A percentile compares a stretch with the other conserved stretches of the same genome.
phyloP scores from a whole-genome alignment of 192 early-diverging fungal species.

The Spizellomyces punctatus region DNA sequence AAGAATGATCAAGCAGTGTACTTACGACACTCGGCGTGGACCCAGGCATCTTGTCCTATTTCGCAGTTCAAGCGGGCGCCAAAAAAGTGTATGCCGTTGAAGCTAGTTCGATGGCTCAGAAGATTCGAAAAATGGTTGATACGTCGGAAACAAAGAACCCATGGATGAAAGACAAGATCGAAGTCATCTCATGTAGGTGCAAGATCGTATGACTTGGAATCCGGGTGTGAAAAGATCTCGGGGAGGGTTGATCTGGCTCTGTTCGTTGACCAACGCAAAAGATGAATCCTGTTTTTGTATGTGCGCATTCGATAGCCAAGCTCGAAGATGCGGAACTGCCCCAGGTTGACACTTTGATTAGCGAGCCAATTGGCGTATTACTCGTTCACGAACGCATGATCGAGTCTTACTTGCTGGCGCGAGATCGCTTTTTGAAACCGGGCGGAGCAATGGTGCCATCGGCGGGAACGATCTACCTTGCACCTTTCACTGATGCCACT shows the following conservation, averaged over 20 bases:
- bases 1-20: background rate
- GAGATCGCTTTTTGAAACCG: constrained; percentile 90
- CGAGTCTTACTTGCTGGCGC: constrained; percentile 82
- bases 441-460: constrained; percentile 92
- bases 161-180: constrained; percentile 77
- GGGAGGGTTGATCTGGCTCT: background rate
- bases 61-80: constrained; percentile 94
- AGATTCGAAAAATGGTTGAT: constrained; percentile 81
- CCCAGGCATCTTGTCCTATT: constrained; percentile 88
- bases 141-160: constrained; percentile 59
- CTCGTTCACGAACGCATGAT: constrained; percentile 98
- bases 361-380: constrained; percentile 96
- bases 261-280: constrained; percentile 19
- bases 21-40: background rate
- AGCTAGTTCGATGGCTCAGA: constrained; percentile 91
- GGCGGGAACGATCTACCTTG: constrained; percentile 85
- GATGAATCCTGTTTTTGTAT: background rate
- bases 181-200: constrained; percentile 73
- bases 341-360: constrained; percentile 91
- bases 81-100: constrained; percentile 93
- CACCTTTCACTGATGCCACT: constrained; percentile 69
- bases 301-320: constrained; percentile 57
- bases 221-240: background rate
- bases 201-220: background rate
- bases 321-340: constrained; percentile 79